phyloP scores from a whole-genome alignment of 2,329 filamentous ascomycete species.

The Ophiostoma triangulosporum region DNA sequence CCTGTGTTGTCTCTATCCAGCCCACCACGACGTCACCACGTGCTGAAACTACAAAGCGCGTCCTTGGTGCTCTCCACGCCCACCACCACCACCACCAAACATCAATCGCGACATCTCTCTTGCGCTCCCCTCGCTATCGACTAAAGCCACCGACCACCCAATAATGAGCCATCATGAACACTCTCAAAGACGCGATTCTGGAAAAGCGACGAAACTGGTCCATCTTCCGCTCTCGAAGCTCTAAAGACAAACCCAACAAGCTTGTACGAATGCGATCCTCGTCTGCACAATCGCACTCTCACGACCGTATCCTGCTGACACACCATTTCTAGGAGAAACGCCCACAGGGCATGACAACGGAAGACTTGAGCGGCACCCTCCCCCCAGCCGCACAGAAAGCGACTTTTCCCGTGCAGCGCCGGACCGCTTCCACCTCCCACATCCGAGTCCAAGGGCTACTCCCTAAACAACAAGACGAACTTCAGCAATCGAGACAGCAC shows the following conservation, averaged over 20 bases:
- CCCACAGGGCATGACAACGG: conserved; percentile 17
- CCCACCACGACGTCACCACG: conserved; percentile 1
- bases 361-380: background rate
- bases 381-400: background rate
- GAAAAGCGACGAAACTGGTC: conserved; percentile 36
- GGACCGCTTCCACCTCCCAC: background rate
- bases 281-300: background rate
- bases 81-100: background rate
- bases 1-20: background rate
- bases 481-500: background rate
- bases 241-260: conserved; percentile 21
- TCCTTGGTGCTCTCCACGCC: background rate
- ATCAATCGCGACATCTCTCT: background rate
- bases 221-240: conserved; percentile 35
- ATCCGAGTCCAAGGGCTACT: conserved; percentile 5
- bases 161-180: conserved; percentile 12
- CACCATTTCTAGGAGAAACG: conserved; percentile 20
- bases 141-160: background rate
- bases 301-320: background rate
- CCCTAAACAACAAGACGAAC: background rate
- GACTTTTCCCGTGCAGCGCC: background rate
- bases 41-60: background rate
- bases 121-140: background rate
- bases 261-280: conserved; percentile 19
- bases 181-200: conserved; percentile 25